Evolutionary conservation across 2,329 filamentous ascomycete species (phyloP), one percentile per base, ranked within the genome.

Genomic region (Pseudocercospora pini-densiflorae): DNA sequence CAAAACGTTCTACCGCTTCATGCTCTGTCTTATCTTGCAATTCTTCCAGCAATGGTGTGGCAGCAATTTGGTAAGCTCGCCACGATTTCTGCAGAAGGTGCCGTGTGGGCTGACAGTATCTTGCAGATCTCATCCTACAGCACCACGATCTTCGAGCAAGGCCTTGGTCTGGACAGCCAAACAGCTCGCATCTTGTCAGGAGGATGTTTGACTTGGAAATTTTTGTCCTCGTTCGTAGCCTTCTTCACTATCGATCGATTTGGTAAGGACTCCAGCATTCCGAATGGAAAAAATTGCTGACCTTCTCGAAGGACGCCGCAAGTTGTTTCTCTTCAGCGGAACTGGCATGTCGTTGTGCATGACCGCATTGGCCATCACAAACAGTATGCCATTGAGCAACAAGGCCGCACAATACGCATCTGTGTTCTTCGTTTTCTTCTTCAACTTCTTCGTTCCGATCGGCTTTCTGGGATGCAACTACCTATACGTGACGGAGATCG

Each of bases 401-500:
- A 78, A 78, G 2, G 66, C 78, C 1, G 81, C 86, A 1, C 81
- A 84, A 66, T 82, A 87, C 49, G 82, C 81, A 0, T 84, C 84
- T 0, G 85, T 84, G 0, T 81, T 85, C 68, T 87, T 87, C 75
- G 81, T 89, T 58, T 89, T 86, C 75, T 75, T 87, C 55, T 89
- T 86, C 79, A 86, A 88, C 76, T 86, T 84, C 70, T 88, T 88
- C 76, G 84, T 87, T 53, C 85, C 85, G 0, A 84, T 88, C 64
- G 87, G 86, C 0, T 88, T 87, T 77, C 79, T 87, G 0, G 86
- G 87, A 1, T 82, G 85, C 33, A 88, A 87, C 70, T 88, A 88
- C 77, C 78, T 88, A 21, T 89, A 88, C 76, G 86, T 85, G 65
- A 84, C 86, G 0, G 86, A 88, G 71, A 79, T 88, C 19, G 85